A percentile compares a stretch with the other conserved stretches of the same genome.
Conservation (phyloP, 2,329 filamentous ascomycete genomes). For the Xylaria sp. region DNA sequence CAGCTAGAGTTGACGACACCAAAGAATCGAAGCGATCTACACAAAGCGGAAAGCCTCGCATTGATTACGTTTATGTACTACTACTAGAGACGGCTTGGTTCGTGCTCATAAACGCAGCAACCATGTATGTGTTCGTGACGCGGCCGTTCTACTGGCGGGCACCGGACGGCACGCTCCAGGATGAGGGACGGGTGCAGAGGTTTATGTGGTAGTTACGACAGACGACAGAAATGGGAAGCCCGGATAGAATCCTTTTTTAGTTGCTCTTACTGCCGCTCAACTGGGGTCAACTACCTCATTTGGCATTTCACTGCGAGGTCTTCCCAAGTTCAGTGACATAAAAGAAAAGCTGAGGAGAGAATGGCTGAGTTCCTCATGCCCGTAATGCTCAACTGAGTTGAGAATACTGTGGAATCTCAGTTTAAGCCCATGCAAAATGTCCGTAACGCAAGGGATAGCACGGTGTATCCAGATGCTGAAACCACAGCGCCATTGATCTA, state of each 20-base stretch:
- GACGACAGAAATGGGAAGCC: neutral
- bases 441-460: neutral
- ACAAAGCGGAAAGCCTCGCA: neutral
- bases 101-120: constrained; percentile 69
- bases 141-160: constrained; percentile 74
- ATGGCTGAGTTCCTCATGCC: neutral
- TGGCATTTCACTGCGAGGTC: neutral
- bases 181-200: constrained; percentile 71
- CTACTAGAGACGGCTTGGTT: constrained; percentile 76
- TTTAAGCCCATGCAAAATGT: neutral
- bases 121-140: constrained; percentile 77
- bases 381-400: neutral
- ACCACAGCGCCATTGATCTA: constrained; percentile 27
- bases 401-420: neutral
- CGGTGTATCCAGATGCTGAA: constrained; percentile 6
- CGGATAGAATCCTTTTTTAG: neutral
- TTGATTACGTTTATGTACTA: constrained; percentile 45
- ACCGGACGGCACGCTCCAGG: constrained; percentile 62
- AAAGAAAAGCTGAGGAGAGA: neutral
- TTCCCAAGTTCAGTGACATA: neutral
- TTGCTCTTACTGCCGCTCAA: neutral
- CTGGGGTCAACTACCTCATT: neutral
- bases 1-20: neutral
- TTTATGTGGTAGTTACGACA: constrained; percentile 78
- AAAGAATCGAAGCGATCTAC: neutral